phyloP scores from a whole-genome alignment of 176 grass and related monocot species.

The Pontederia crassipes region DNA sequence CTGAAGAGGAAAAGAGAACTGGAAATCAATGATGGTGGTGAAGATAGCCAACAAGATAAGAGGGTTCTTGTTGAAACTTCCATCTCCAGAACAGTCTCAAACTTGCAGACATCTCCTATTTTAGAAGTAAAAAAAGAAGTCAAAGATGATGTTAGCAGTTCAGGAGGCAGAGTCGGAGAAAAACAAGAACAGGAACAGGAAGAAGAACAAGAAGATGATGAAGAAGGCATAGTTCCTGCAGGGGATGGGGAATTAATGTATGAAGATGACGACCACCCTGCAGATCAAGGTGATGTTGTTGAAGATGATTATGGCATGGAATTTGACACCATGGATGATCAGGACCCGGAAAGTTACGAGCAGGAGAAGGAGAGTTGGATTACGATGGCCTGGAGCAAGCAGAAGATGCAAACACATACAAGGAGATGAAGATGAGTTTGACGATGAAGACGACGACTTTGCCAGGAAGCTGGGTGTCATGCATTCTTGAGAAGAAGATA shows the following conservation, averaged over 20 bases:
- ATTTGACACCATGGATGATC: conserved; percentile 33
- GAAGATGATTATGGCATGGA: conserved; percentile 33
- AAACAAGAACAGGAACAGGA: conserved; percentile 16
- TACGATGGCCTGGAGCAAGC: conserved; percentile 44
- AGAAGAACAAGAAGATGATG: conserved; percentile 40
- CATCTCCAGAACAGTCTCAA: not conserved
- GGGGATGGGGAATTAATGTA: conserved; percentile 19
- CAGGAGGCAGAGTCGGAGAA: too few species aligned
- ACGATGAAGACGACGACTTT: conserved; percentile 77
- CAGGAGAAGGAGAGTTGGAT: conserved; percentile 40
- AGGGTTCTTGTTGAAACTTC: conserved; percentile 10
- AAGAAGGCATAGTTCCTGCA: conserved; percentile 33
- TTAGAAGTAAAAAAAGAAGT: conserved; percentile 31
- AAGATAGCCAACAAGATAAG: conserved; percentile 2
- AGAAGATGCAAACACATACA: conserved; percentile 51
- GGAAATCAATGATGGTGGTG: conserved; percentile 12
- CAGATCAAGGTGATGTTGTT: conserved; percentile 25
- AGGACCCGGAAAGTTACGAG: conserved; percentile 39
- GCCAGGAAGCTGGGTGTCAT: conserved; percentile 68
- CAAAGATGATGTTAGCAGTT: conserved; percentile 9
- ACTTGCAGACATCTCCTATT: conserved; percentile 17
- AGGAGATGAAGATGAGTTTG: conserved; percentile 46
- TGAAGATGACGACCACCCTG: conserved; percentile 28
- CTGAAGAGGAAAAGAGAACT: conserved; percentile 70
- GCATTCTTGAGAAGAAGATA: conserved; percentile 34